These are phyloP conservation scores for Umbelopsis vinacea DNA, from an alignment of 192 early-diverging fungal species.

Conservation along the genomic window DNA sequence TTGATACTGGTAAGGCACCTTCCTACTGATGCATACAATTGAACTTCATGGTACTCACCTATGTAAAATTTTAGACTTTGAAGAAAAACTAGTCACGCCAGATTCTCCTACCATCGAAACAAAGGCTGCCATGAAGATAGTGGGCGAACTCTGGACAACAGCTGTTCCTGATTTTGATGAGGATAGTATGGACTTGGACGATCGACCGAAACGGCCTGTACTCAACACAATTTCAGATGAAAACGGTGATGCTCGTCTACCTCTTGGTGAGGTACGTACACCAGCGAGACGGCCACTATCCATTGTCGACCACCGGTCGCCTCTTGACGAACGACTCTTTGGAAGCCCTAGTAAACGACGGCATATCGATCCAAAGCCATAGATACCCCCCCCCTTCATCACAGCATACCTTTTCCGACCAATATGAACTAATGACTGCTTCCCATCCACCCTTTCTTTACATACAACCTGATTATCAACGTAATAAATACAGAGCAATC, in stretches of 20 bases:
- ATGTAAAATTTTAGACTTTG: not conserved
- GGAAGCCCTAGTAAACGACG: constrained; percentile 2
- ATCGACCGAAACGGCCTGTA: not conserved
- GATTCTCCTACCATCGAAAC: constrained; percentile 15
- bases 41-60: too few species aligned
- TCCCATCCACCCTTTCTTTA: not conserved
- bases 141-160: constrained; percentile 3
- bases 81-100: not conserved
- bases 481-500: not conserved
- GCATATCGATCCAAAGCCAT: constrained; percentile 6
- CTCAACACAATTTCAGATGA: not conserved
- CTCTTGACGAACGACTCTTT: not conserved
- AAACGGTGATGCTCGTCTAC: not conserved
- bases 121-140: constrained; percentile 14
- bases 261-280: not conserved
- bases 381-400: not conserved
- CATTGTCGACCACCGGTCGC: not conserved
- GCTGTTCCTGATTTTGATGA: not conserved
- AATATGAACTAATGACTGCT: not conserved
- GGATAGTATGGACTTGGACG: not conserved
- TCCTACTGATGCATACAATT: too few species aligned
- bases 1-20: not conserved
- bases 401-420: not conserved
- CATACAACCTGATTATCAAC: not conserved
- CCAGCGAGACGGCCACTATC: constrained; percentile 4